Evolutionary conservation across 2,329 filamentous ascomycete species (phyloP).

Genomic region (Ilyonectria destructans): DNA sequence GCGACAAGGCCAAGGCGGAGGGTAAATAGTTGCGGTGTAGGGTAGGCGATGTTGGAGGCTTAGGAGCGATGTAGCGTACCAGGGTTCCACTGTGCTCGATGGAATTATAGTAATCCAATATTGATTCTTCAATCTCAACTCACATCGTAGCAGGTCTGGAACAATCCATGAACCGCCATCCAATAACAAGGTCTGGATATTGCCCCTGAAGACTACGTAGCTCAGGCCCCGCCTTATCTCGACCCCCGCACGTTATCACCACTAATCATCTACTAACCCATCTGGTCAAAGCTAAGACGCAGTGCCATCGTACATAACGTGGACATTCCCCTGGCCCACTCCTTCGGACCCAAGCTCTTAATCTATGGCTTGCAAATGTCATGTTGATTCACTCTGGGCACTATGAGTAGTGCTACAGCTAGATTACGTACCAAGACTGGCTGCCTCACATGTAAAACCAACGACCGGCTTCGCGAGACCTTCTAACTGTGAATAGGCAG

Average conservation of each 20-base stretch:
- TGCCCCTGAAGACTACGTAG: background rate
- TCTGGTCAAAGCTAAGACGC: background rate
- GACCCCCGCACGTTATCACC: conserved; percentile 11
- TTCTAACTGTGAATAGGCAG: conserved; percentile 31
- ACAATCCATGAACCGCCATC: too few species aligned
- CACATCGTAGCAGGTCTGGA: too few species aligned
- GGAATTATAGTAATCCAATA: too few species aligned
- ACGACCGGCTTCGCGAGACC: too few species aligned
- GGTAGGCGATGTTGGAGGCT: background rate
- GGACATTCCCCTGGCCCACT: conserved; percentile 6
- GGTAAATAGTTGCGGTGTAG: background rate
- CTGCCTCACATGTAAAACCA: conserved; percentile 37
- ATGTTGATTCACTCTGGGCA: background rate
- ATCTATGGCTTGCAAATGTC: background rate
- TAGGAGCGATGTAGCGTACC: too few species aligned
- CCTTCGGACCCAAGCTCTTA: background rate
- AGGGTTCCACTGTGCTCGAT: too few species aligned
- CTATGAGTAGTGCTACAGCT: conserved; percentile 15
- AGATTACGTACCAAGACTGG: conserved; percentile 40
- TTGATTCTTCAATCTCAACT: too few species aligned
- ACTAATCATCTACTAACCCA: background rate
- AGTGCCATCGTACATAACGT: conserved; percentile 1
- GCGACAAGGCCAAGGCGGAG: conserved; percentile 19
- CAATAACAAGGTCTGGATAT: background rate
- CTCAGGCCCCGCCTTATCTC: conserved; percentile 21